Base-by-base conservation (phyloP, 306 rosid genomes). In the Rubus idaeus region DNA sequence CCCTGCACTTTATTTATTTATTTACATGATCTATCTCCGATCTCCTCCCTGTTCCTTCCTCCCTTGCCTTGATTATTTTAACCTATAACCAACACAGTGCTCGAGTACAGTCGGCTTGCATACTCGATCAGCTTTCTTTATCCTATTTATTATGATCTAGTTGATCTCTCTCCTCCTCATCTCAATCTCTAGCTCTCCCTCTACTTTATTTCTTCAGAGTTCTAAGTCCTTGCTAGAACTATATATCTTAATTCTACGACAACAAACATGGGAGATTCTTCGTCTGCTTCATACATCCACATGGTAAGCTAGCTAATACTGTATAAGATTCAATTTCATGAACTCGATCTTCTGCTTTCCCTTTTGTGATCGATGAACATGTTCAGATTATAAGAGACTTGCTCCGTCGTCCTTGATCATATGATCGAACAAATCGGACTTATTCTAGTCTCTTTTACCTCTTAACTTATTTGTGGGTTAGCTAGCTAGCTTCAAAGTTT, bases 211-310 rank as follows among this genome's bases (percentile, higher is more conserved):
- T 47, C 4, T 12, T 47, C 51, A 47, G 1, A 47, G 18, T 42
- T 42, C 7, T 4, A 2, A 35, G 64, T 30, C 44, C 12, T n/a
- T 63, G n/a, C 17, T 53, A 21, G 18, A 41, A n/a, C 30, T 10
- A 23, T 56, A 21, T 40, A 23, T 23, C 26, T 23, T 23, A 23
- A 23, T 23, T 23, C 26, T 23, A 23, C 26, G 26, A 23, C 26
- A 30, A 55, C 46, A 68, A 62, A 51, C 82, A 90, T 92, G 90
- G 97, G 83, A 49, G 85, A 89, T 55, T 86, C 91, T 55, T 83
- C 92, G 23, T 83, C 99, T 58, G 96, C 97, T 75, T 85, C 97
- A 52, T 90, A 95, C 79, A 95, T 95, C 74, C 99, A 78, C 75
- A 65, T 91, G 96, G 99, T 91, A 77, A 81, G 89, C 45, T 46